Evolutionary conservation across 441 rosid genomes (phyloP).

Genomic region (Syzygium malaccense): DNA sequence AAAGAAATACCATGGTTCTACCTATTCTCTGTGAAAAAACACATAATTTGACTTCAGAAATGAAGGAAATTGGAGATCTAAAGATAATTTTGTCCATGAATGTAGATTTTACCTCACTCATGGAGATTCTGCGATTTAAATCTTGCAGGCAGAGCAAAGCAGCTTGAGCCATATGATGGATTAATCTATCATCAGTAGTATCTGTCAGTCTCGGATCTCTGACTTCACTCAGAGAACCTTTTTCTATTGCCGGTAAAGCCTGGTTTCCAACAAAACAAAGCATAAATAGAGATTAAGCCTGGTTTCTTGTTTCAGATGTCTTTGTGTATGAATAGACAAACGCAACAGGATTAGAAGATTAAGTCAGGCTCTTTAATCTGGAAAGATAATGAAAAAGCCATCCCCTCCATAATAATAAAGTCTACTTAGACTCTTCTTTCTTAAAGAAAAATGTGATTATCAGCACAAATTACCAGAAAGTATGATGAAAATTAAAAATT

Average conservation of each 20-base stretch:
- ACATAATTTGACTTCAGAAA: not conserved
- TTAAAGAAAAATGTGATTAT: not conserved
- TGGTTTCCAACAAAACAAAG: not conserved
- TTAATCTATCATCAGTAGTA: slow-evolving; percentile 1
- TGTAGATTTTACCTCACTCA: slow-evolving; percentile 27
- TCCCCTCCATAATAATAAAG: not conserved
- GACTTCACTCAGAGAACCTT: slow-evolving; percentile 8
- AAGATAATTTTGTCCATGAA: not conserved
- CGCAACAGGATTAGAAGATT: not conserved
- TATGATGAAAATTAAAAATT: not conserved
- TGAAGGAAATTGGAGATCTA: not conserved
- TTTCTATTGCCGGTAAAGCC: slow-evolving; percentile 31
- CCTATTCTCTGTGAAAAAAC: not conserved
- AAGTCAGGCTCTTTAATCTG: not conserved
- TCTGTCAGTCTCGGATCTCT: slow-evolving; percentile 28
- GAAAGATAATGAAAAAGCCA: not conserved
- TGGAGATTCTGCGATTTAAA: slow-evolving; percentile 8
- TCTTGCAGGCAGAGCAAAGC: slow-evolving; percentile 31
- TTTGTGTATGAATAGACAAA: not conserved
- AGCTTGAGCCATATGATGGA: slow-evolving; percentile 25
- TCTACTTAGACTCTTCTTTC: not conserved
- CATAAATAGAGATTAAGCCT: not conserved
- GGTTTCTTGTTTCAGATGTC: not conserved
- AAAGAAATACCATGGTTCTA: not conserved
- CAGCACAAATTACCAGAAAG: not conserved